phyloP scores from a whole-genome alignment of 1,139 yeast species.

The Zygoascus meyerae region DNA sequence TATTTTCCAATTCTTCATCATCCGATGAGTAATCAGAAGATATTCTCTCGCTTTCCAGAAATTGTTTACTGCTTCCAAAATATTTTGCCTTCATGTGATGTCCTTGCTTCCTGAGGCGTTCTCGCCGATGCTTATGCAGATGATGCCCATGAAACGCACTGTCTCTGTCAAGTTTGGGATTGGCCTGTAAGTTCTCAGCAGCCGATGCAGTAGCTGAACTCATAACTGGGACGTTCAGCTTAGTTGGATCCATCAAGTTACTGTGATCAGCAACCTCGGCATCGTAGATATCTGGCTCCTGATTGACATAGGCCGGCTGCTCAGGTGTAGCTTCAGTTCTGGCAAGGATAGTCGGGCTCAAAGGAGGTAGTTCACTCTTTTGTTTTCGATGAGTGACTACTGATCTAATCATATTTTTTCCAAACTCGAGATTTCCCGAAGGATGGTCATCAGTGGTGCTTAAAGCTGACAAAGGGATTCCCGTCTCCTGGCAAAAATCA shows the following conservation, averaged over 20 bases:
- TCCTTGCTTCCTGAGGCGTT: slow-evolving; percentile 1
- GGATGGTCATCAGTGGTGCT: slow-evolving; percentile 17
- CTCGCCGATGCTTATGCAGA: slow-evolving; percentile 4
- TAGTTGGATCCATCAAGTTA: background rate
- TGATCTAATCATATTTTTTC: slow-evolving; percentile 22
- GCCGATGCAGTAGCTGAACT: background rate
- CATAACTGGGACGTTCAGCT: background rate
- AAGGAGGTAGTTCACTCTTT: slow-evolving; percentile 3
- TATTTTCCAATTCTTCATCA: background rate
- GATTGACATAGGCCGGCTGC: background rate
- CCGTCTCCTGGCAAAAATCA: slow-evolving; percentile 14
- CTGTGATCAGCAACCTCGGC: background rate
- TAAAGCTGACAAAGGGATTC: slow-evolving; percentile 26
- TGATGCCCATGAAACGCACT: background rate
- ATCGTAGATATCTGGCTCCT: slow-evolving; percentile 14
- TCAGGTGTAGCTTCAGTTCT: background rate
- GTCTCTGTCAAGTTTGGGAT: too few relatives aligned
- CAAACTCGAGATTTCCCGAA: slow-evolving; percentile 18
- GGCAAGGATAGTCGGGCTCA: background rate
- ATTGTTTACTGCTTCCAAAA: background rate
- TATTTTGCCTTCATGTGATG: slow-evolving; percentile 6
- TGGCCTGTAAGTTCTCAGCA: background rate
- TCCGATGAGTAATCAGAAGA: background rate
- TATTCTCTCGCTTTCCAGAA: too few relatives aligned
- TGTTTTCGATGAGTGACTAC: slow-evolving; percentile 13